Evolutionary conservation across 805 yeast genomes (phyloP).

Genomic region (Sugiyamaella marilandica): DNA sequence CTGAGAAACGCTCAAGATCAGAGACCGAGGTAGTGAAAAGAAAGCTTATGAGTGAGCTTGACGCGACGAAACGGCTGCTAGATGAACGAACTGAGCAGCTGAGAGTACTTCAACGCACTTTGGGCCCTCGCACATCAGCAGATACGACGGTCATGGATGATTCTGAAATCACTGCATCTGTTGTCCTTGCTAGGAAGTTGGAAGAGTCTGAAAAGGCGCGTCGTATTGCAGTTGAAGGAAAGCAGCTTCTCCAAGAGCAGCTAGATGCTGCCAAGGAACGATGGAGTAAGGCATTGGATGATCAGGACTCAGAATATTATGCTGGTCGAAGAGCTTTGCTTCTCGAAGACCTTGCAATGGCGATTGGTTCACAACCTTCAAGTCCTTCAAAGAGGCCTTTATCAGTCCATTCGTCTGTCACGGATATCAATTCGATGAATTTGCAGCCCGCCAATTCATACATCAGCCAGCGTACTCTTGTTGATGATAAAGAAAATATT

Average conservation of each 20-base stretch:
- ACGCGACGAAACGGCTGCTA: conserved; percentile 18
- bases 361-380: conserved; percentile 13
- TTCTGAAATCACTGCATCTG: conserved; percentile 36
- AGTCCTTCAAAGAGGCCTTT: conserved; percentile 19
- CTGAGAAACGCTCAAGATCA: conserved; percentile 24
- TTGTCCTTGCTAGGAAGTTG: conserved; percentile 27
- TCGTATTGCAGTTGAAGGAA: conserved; percentile 23
- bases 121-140: conserved; percentile 15
- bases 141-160: conserved; percentile 2
- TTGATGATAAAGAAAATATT: conserved; percentile 17
- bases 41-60: conserved; percentile 20
- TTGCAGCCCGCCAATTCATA: not conserved
- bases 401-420: not conserved
- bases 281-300: conserved; percentile 24
- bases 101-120: conserved; percentile 18
- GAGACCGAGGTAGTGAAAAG: conserved; percentile 23
- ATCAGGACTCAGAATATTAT: conserved; percentile 22
- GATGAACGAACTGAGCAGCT: conserved; percentile 21
- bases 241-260: conserved; percentile 23
- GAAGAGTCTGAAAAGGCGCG: conserved; percentile 30
- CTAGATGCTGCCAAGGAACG: conserved; percentile 24
- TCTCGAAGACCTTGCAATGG: conserved; percentile 19
- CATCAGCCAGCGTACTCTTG: conserved; percentile 7
- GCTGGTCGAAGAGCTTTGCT: conserved; percentile 20
- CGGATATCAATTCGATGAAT: not conserved